phyloP scores from a whole-genome alignment of 208 protist genomes.

The Trypanosoma rangeli region DNA sequence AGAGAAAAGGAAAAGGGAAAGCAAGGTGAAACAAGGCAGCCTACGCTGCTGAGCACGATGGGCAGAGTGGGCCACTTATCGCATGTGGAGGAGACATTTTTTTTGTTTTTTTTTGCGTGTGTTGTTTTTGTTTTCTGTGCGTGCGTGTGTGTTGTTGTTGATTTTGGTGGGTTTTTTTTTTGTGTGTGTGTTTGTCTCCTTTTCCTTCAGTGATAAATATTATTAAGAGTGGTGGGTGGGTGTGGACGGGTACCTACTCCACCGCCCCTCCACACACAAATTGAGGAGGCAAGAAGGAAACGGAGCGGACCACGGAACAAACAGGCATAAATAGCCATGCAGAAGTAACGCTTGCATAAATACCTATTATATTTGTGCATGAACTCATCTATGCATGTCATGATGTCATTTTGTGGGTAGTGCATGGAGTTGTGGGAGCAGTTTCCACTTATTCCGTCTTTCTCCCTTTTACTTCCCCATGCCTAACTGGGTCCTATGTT shows the following conservation, averaged over 20 bases:
- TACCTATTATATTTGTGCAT: background rate
- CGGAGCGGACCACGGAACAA: background rate
- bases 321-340: background rate
- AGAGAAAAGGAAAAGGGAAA: background rate
- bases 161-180: conserved; percentile 8
- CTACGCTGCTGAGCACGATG: background rate
- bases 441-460: background rate
- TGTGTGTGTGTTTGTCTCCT: background rate
- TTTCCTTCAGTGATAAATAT: background rate
- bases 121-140: conserved; percentile 8
- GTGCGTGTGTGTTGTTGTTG: background rate
- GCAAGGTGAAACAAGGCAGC: background rate
- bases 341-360: background rate
- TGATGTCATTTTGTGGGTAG: background rate
- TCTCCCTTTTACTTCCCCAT: background rate
- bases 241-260: too few species aligned
- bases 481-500: background rate
- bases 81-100: background rate
- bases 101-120: background rate
- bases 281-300: background rate
- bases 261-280: background rate
- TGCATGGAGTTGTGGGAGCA: background rate
- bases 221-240: background rate
- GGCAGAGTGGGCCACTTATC: background rate
- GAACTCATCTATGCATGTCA: background rate